Conservation (phyloP, 163 green algal genomes). For the Scenedesmus sp. region DNA sequence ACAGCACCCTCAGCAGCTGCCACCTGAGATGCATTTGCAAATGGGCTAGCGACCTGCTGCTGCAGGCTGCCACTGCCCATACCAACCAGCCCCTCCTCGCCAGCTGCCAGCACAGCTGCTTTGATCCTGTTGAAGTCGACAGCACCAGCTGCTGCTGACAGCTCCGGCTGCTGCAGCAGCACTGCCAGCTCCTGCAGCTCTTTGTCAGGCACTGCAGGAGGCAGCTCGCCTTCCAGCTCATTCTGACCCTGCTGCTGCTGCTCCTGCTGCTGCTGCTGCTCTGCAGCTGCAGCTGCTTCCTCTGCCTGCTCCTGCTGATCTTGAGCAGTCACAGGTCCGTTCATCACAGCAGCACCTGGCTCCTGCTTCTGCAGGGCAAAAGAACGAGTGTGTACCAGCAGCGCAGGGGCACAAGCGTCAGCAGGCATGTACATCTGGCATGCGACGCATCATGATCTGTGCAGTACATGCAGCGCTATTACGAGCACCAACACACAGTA, state of each 20-base stretch:
- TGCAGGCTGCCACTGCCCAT: slow-evolving; percentile 19
- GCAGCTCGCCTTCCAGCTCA: not conserved
- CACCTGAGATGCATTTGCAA: not conserved
- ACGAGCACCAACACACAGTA: not conserved
- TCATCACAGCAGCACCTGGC: not conserved
- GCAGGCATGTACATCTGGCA: not conserved
- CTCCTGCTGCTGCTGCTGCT: slow-evolving; percentile 24
- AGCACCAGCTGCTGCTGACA: slow-evolving; percentile 37
- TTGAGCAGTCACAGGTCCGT: not conserved
- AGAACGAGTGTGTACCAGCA: not conserved
- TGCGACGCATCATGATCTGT: not conserved
- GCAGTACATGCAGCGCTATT: not conserved
- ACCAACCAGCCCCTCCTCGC: not conserved
- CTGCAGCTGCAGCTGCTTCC: not conserved
- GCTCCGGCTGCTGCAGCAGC: slow-evolving; percentile 39
- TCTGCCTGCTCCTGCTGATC: not conserved
- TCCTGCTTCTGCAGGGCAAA: not conserved
- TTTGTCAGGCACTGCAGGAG: not conserved
- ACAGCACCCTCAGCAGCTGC: not conserved
- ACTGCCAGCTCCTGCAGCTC: slow-evolving; percentile 18
- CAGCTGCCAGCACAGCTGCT: slow-evolving; percentile 28
- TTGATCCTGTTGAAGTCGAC: slow-evolving; percentile 47
- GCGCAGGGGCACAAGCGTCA: not conserved
- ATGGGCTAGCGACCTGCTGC: not conserved
- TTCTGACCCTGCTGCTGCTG: not conserved